These are phyloP conservation scores for Tolypocladium cylindrosporum DNA, from an alignment of 2,329 filamentous ascomycete species.

Conservation along the genomic window DNA sequence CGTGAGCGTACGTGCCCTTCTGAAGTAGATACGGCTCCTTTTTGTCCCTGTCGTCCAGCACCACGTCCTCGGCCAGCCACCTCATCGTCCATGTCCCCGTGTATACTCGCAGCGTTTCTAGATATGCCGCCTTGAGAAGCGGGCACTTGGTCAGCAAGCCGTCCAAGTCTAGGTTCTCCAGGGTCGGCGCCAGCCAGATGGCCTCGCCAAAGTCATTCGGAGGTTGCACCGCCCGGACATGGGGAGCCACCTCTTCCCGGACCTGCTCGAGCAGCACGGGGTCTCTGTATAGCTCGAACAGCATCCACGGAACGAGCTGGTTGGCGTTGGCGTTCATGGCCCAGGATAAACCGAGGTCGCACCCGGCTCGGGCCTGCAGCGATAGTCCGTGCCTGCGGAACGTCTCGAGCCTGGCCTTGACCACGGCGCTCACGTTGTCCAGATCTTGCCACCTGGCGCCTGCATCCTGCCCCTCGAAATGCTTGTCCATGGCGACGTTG, in stretches of 20 bases:
- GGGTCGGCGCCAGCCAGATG: constrained; percentile 22
- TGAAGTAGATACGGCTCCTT: constrained; percentile 17
- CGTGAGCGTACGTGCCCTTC: constrained; percentile 24
- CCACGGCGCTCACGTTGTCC: constrained; percentile 22
- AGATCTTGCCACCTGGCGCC: constrained; percentile 25
- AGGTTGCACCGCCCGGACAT: constrained; percentile 20
- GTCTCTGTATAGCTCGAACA: constrained; percentile 29
- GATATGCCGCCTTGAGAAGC: constrained; percentile 26
- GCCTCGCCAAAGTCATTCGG: constrained; percentile 23
- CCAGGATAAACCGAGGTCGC: constrained; percentile 26
- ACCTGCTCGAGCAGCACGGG: constrained; percentile 25
- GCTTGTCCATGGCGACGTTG: constrained; percentile 23
- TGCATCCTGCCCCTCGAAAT: constrained; percentile 19
- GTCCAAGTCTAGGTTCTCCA: constrained; percentile 25
- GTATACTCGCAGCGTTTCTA: constrained; percentile 30
- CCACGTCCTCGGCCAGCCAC: constrained; percentile 20
- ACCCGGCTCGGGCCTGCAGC: constrained; percentile 19
- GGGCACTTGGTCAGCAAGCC: constrained; percentile 24
- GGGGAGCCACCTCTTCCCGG: constrained; percentile 26
- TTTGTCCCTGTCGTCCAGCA: constrained; percentile 15
- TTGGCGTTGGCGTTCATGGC: constrained; percentile 27
- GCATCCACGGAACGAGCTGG: constrained; percentile 28
- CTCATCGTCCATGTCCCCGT: constrained; percentile 21
- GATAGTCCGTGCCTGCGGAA: constrained; percentile 19
- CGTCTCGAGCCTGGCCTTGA: constrained; percentile 18